Evolutionary conservation across 148 eudicot species (phyloP).

Genomic region (Salicornia ramosissima): DNA sequence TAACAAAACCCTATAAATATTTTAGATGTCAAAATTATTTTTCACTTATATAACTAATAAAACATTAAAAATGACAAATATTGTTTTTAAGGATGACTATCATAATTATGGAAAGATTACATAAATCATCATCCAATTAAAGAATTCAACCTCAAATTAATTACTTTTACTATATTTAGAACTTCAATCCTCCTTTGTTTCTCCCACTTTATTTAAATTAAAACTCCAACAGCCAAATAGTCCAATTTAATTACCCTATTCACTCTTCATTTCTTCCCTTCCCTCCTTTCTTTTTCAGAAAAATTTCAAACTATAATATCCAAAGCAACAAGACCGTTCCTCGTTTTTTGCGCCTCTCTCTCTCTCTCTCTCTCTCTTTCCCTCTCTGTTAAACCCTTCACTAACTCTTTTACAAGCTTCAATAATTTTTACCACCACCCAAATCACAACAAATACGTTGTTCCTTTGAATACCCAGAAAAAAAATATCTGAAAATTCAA

Average conservation of each 20-base stretch:
- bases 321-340: constrained; percentile 49
- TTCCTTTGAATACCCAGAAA: too few relatives aligned
- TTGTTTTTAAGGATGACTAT: too few relatives aligned
- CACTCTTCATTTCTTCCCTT: not conserved
- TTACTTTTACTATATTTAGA: not conserved
- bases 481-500: too few relatives aligned
- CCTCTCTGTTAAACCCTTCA: not conserved
- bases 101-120: too few relatives aligned
- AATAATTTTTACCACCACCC: too few relatives aligned
- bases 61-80: too few relatives aligned
- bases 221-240: not conserved
- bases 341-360: constrained; percentile 24
- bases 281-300: not conserved
- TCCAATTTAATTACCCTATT: not conserved
- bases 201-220: not conserved
- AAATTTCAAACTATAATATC: constrained; percentile 22
- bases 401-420: too few relatives aligned
- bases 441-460: not conserved
- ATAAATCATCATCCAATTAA: too few relatives aligned
- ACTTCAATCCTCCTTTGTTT: too few relatives aligned
- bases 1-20: too few relatives aligned
- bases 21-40: too few relatives aligned
- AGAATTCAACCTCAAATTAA: not conserved
- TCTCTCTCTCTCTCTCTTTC: constrained; percentile 13
- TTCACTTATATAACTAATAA: too few relatives aligned